phyloP scores from a whole-genome alignment of 2,329 filamentous ascomycete genomes.

The Lomentospora prolificans region DNA sequence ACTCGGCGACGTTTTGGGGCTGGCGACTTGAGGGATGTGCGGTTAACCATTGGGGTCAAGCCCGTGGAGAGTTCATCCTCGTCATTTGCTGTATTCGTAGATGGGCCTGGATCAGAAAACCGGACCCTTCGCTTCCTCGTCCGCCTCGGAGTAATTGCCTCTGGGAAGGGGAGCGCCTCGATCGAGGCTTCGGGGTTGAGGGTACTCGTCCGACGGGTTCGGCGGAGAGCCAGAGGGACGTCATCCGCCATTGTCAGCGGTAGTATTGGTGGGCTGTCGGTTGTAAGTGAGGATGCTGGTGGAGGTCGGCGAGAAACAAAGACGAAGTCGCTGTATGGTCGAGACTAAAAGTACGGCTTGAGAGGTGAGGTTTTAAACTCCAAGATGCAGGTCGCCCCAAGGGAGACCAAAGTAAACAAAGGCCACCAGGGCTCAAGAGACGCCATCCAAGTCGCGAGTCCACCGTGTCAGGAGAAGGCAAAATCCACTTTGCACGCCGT shows the following conservation, averaged over 20 bases:
- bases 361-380: neutral
- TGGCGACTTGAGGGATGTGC: conserved; percentile 33
- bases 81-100: neutral
- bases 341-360: neutral
- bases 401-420: neutral
- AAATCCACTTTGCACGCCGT: neutral
- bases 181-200: conserved; percentile 16
- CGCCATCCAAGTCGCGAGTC: neutral
- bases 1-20: conserved; percentile 30
- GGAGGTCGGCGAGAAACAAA: neutral
- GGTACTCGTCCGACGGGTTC: conserved; percentile 35
- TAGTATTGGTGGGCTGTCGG: neutral
- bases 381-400: neutral
- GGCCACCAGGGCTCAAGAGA: neutral
- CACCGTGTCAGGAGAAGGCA: neutral
- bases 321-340: neutral
- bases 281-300: neutral
- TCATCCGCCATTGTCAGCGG: conserved; percentile 25
- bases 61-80: conserved; percentile 32
- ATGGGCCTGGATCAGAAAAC: conserved; percentile 47
- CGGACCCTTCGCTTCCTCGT: conserved; percentile 39
- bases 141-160: conserved; percentile 18
- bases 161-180: neutral
- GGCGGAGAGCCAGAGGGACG: conserved; percentile 44
- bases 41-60: conserved; percentile 48